These are phyloP conservation scores for Allomyces javanicus DNA, from an alignment of 192 early-diverging fungal genomes.

Conservation along the genomic window DNA sequence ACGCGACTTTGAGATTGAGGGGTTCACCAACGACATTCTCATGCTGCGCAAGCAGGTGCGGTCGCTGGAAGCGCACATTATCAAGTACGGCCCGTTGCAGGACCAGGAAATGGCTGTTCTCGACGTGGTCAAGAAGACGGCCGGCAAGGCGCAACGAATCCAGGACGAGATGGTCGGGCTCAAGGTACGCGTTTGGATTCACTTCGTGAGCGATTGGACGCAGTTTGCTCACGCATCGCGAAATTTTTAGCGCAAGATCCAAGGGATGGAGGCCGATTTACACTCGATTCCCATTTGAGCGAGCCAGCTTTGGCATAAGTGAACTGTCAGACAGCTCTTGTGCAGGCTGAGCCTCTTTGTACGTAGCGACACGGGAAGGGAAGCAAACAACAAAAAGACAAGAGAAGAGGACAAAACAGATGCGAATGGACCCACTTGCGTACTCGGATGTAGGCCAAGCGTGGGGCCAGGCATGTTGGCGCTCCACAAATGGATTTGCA, in stretches of 20 bases:
- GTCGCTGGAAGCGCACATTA: conserved; percentile 26
- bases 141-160: background rate
- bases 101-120: conserved; percentile 30
- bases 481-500: too few relatives aligned
- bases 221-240: too few relatives aligned
- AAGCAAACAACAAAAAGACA: too few relatives aligned
- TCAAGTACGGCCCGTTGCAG: conserved; percentile 34
- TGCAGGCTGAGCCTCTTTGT: too few relatives aligned
- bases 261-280: background rate
- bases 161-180: background rate
- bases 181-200: background rate
- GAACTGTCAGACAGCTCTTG: too few relatives aligned
- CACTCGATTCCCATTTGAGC: background rate
- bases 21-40: conserved; percentile 42
- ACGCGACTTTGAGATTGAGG: conserved; percentile 42
- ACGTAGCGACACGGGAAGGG: too few relatives aligned
- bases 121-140: conserved; percentile 11
- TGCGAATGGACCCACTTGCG: too few relatives aligned
- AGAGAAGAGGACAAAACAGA: too few relatives aligned
- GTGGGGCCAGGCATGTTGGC: too few relatives aligned
- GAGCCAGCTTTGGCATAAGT: background rate
- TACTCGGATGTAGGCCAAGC: too few relatives aligned
- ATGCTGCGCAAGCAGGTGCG: conserved; percentile 28
- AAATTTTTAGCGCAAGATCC: background rate
- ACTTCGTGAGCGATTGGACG: too few relatives aligned